Base-by-base conservation (phyloP, 441 rosid species). In the Melastoma candidum region DNA sequence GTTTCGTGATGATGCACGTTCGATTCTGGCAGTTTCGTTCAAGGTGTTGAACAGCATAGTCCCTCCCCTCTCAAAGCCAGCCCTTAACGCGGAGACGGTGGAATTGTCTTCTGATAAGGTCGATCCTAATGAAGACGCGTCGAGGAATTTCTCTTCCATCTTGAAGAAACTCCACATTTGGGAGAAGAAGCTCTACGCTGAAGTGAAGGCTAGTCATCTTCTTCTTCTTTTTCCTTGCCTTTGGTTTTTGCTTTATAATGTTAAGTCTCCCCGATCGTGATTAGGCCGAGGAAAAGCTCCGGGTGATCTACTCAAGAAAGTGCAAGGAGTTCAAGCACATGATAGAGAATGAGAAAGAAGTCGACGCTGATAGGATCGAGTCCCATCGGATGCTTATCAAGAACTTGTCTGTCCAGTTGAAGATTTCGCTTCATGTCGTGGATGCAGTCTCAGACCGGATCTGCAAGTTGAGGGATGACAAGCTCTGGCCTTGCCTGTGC, bases 151-250 rank as follows among this genome's bases (percentile, higher is more conserved):
- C 8, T 11, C 13, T 1, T 48, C 51, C 7, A 48, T 17, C 11
- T 48, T 48, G 51, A 48, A 17, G 17, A 48, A 48, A 6, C 22
- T 48, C 3, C 26, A 17, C 51, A 11, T 48, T 12, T 48, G 51
- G 51, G 51, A 48, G 51, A 48, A 48, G 51, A 48, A 48, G 51
- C 51, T 48, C 51, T 48, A 48, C 26, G 25, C 17, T 48, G 51
- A 48, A 13, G 51, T 48, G 4, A 48, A 48, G 51, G 51, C 17
- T 2, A 29, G 36, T 29, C 3, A 29, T 29, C 36, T 29, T 29
- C 0, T 29, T 3, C 3, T 3, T 29, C 5, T 6, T 29, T 29
- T 29, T 29, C 36, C 36, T 29, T 3, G 7, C 7, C 36, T 29
- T 3, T 3, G 1, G 7, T 29, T 6, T 29, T 29, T 29, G 36